Conservation (phyloP, 1,284 basidiomycete genomes). For the Naganishia albida region DNA sequence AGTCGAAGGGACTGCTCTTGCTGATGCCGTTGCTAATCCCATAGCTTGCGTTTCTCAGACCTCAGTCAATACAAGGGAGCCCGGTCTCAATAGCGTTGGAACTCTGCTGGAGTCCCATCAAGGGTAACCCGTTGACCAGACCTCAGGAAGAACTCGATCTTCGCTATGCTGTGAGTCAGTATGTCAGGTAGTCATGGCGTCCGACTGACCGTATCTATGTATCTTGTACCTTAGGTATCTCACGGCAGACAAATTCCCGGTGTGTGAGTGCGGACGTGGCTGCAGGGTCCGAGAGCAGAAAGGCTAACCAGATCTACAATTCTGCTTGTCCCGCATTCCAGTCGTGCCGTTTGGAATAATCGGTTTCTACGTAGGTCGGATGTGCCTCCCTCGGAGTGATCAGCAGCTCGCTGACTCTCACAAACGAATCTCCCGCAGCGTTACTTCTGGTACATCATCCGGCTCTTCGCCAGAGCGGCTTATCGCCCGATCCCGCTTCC, state of each 20-base stretch:
- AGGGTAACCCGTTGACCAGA: not conserved
- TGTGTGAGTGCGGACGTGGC: conserved; percentile 61
- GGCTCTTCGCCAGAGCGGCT: conserved; percentile 69
- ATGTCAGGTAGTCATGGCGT: not conserved
- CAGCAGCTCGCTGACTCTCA: not conserved
- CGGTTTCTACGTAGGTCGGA: conserved; percentile 53
- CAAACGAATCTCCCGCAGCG: conserved; percentile 67
- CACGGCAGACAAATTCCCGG: conserved; percentile 73
- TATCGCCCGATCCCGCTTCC: conserved; percentile 84
- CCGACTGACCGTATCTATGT: not conserved
- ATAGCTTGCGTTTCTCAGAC: too few species aligned
- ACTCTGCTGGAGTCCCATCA: too few species aligned
- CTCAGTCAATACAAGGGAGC: too few species aligned
- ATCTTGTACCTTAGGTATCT: conserved; percentile 57
- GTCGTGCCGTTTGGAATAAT: conserved; percentile 89
- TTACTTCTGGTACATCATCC: conserved; percentile 85
- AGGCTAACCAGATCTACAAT: too few species aligned
- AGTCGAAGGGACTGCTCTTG: too few species aligned
- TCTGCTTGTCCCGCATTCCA: conserved; percentile 47
- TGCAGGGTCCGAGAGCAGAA: too few species aligned
- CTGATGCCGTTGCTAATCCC: too few species aligned
- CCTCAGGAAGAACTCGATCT: not conserved
- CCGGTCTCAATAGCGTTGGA: too few species aligned
- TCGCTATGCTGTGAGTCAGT: conserved; percentile 6
- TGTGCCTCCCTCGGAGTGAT: not conserved